Percentiles rank a stretch among this genome's conserved stretches.
phyloP scores from a whole-genome alignment of 805 yeast species.

The Kluyveromyces starmeri region DNA sequence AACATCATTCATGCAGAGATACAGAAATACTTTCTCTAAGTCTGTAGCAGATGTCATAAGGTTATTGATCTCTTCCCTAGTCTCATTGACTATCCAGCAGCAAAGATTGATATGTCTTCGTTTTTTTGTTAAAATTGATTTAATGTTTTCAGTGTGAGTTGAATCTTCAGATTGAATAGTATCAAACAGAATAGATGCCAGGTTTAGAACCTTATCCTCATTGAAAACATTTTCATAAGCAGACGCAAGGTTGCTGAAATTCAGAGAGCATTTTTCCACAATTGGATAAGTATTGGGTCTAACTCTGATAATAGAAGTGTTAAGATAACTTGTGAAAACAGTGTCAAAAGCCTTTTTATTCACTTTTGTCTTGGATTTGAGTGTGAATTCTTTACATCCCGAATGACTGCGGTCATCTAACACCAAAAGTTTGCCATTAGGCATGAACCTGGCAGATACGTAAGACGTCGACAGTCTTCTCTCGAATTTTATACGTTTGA shows the following conservation, averaged over 20 bases:
- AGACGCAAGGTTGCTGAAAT: conserved; percentile 19
- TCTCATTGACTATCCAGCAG: conserved; percentile 47
- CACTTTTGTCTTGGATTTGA: conserved; percentile 4
- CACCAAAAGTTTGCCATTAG: conserved; percentile 13
- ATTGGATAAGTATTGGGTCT: conserved; percentile 33
- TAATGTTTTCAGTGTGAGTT: conserved; percentile 16
- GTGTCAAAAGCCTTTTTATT: conserved; percentile 11
- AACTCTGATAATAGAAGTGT: conserved; percentile 14
- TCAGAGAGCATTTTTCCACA: conserved; percentile 30
- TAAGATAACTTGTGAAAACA: conserved; percentile 20
- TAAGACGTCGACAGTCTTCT: conserved; percentile 17
- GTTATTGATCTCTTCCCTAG: conserved; percentile 28
- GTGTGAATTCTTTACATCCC: conserved; percentile 1
- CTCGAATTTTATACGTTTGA: conserved; percentile 24
- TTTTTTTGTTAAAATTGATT: conserved; percentile 23
- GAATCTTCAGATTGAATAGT: conserved; percentile 18
- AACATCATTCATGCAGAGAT: conserved; percentile 47
- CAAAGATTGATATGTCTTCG: conserved; percentile 40
- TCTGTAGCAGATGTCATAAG: conserved; percentile 30
- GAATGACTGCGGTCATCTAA: conserved; percentile 8
- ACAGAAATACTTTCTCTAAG: conserved; percentile 41
- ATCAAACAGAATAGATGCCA: conserved; percentile 59
- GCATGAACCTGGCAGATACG: conserved; percentile 18
- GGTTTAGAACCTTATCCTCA: conserved; percentile 38
- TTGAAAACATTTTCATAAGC: conserved; percentile 10